phyloP scores from a whole-genome alignment of 805 yeast genomes.

The Metschnikowia similis region DNA sequence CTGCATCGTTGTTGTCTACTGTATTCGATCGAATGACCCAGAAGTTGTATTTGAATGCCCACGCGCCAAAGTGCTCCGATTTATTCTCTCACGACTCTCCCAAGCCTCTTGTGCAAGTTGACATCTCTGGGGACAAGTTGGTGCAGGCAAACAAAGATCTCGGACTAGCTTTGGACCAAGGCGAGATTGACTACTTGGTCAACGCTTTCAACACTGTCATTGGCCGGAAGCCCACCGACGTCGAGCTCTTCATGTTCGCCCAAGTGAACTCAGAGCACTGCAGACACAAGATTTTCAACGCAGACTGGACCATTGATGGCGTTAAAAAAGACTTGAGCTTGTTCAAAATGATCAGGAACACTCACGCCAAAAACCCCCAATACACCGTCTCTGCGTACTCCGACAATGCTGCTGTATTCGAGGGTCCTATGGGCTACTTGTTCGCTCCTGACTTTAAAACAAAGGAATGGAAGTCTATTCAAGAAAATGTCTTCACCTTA shows the following conservation, averaged over 20 bases:
- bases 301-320: conserved; percentile 95
- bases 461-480: conserved; percentile 66
- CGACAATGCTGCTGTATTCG: conserved; percentile 95
- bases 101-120: conserved; percentile 75
- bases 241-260: conserved; percentile 97
- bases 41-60: conserved; percentile 48
- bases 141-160: conserved; percentile 72
- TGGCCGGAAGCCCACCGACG: conserved; percentile 93
- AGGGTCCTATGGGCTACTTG: conserved; percentile 73
- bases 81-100: conserved; percentile 77
- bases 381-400: conserved; percentile 90
- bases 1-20: conserved; percentile 56
- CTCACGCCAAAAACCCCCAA: conserved; percentile 75
- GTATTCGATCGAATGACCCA: conserved; percentile 96
- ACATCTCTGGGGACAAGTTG: conserved; percentile 59
- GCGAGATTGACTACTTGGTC: conserved; percentile 86
- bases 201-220: conserved; percentile 72
- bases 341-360: conserved; percentile 93
- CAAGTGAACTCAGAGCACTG: conserved; percentile 99
- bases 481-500: conserved; percentile 81
- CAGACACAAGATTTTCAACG: conserved; percentile 97
- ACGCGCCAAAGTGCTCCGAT: conserved; percentile 63
- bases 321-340: conserved; percentile 66
- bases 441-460: conserved; percentile 74
- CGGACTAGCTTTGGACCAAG: conserved; percentile 92